These are phyloP conservation scores for Alternaria brassicae DNA, from an alignment of 2,329 filamentous ascomycete genomes.

Conservation along the genomic window DNA sequence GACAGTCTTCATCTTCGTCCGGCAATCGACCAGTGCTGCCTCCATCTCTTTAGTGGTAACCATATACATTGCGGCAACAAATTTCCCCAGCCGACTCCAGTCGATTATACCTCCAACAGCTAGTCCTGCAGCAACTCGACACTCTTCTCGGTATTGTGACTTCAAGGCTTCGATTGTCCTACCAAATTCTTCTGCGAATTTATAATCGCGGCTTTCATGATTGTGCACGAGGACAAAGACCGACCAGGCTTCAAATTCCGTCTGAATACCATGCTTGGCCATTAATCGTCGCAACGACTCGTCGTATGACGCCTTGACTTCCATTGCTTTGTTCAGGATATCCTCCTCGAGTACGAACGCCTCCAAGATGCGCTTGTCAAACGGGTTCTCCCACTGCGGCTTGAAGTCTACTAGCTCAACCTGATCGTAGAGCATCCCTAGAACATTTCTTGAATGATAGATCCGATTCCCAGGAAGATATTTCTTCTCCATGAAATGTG, in stretches of 20 bases:
- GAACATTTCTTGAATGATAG: conserved; percentile 73
- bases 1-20: conserved; percentile 45
- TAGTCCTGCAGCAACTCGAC: conserved; percentile 67
- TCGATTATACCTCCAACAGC: conserved; percentile 43
- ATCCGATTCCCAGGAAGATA: conserved; percentile 53
- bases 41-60: conserved; percentile 76
- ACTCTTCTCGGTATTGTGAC: conserved; percentile 71
- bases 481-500: conserved; percentile 86
- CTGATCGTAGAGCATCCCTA: conserved; percentile 84
- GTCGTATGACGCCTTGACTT: conserved; percentile 81
- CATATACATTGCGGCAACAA: conserved; percentile 87
- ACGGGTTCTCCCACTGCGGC: conserved; percentile 74
- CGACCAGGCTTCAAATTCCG: conserved; percentile 92
- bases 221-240: conserved; percentile 82
- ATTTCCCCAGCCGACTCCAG: conserved; percentile 63
- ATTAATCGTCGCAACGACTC: conserved; percentile 77
- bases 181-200: conserved; percentile 83
- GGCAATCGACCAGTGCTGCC: conserved; percentile 62
- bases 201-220: conserved; percentile 77
- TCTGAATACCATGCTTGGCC: conserved; percentile 80
- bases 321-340: conserved; percentile 65
- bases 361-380: conserved; percentile 76
- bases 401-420: conserved; percentile 73
- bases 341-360: conserved; percentile 64
- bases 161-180: conserved; percentile 71